Conservation (phyloP, 495 filamentous ascomycete genomes). For the Aspergillus cavernicola region DNA sequence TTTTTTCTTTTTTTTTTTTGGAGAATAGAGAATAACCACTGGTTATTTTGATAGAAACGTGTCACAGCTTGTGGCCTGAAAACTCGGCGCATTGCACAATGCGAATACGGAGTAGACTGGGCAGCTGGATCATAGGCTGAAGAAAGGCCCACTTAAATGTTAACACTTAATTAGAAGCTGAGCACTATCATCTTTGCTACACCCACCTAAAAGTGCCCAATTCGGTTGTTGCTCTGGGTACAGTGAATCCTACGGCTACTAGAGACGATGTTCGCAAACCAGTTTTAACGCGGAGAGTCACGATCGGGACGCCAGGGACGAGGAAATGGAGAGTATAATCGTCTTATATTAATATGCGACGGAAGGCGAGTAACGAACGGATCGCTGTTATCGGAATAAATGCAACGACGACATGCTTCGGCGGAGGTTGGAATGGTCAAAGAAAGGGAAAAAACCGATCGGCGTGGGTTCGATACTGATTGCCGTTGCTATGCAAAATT, state of each 20-base stretch:
- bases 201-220: background rate
- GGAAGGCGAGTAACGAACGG: slow-evolving; percentile 36
- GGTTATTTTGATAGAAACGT: no score
- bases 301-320: slow-evolving; percentile 30
- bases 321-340: slow-evolving; percentile 25
- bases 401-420: slow-evolving; percentile 35
- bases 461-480: slow-evolving; percentile 40
- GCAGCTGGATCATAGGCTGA: no score
- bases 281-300: background rate
- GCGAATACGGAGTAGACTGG: background rate
- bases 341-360: slow-evolving; percentile 35
- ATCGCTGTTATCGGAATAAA: slow-evolving; percentile 32
- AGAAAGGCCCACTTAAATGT: no score
- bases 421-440: slow-evolving; percentile 21
- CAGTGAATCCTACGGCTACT: slow-evolving; percentile 3
- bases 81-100: background rate
- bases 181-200: background rate
- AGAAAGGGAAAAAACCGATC: slow-evolving; percentile 29
- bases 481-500: slow-evolving; percentile 39
- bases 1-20: no score
- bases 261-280: background rate
- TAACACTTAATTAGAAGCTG: background rate
- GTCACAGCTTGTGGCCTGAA: no score
- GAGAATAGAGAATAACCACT: no score
- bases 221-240: background rate